Base-by-base conservation (phyloP, 169 alveolate species). In the Plasmodium ovale region DNA sequence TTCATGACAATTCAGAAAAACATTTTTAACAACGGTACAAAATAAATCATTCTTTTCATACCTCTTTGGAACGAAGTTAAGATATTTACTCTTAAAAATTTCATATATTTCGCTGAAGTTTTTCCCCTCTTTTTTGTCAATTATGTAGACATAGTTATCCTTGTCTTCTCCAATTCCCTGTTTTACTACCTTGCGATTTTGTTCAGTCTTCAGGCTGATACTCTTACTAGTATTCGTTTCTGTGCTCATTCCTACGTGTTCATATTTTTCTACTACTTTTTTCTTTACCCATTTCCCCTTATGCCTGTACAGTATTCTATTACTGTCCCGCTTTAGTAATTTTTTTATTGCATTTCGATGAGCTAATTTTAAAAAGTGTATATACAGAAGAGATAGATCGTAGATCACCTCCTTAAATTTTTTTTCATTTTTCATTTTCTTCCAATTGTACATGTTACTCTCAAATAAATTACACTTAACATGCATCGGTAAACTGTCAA, bases 401-500 rank as follows among this genome's bases (percentile, higher is more conserved):
- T 49, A 54, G 14, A 82, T 14, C 37, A 68, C 65, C 14, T 33
- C 12, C 59, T 67, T 25, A 14, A 65, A 42, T 37, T 68, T 35
- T 42, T 82, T 44, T 16, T 14, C 51, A 51, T 82, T 68, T 53
- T 54, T 82, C 47, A 68, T 10, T 21, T 65, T 82, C 53, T 82
- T 82, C 49, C 64, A 51, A 29, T 67, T 82, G 27, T 10, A 67
- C 21, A 4, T 4, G 14, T 33, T 39, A 51, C 39, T 68, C 27
- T 82, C 53, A 3, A 67, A 68, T 5, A 51, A 39, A 6, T 68
- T 54, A 25, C 68, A 47, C 14, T 71, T 65, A 33, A 82, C 67
- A 68, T 82, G 90, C 90, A 82, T 82, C 23, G 90, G 90, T 53
- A 82, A 67, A 23, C 42, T 82, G 12, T 82, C 90, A 37, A 82